These are phyloP conservation scores for Viridothelium virens DNA, from an alignment of 495 filamentous ascomycete genomes.

Conservation along the genomic window DNA sequence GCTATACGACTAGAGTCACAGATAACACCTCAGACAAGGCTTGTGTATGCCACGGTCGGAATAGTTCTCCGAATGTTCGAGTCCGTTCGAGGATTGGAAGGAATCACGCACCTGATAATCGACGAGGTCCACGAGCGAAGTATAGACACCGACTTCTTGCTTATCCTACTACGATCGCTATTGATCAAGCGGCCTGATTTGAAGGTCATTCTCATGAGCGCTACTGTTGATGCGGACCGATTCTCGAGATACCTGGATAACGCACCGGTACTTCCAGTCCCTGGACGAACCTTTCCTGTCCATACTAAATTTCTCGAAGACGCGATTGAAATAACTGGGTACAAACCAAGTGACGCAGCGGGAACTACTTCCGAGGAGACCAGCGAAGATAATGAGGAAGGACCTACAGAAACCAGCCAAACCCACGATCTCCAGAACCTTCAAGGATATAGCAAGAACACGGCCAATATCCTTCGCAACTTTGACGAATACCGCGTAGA, in stretches of 20 bases:
- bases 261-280: slow-evolving; percentile 79
- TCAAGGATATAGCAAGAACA: slow-evolving; percentile 64
- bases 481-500: slow-evolving; percentile 84
- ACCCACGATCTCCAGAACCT: slow-evolving; percentile 39
- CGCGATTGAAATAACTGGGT: slow-evolving; percentile 73
- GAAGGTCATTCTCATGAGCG: slow-evolving; percentile 89
- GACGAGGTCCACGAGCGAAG: slow-evolving; percentile 91
- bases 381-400: slow-evolving; percentile 36
- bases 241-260: slow-evolving; percentile 81
- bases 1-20: slow-evolving; percentile 88
- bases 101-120: slow-evolving; percentile 85
- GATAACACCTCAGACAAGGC: slow-evolving; percentile 64
- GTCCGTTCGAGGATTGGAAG: slow-evolving; percentile 69
- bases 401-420: slow-evolving; percentile 15
- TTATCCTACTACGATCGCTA: slow-evolving; percentile 80
- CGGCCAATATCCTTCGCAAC: slow-evolving; percentile 60
- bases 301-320: slow-evolving; percentile 82
- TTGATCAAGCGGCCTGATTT: slow-evolving; percentile 63
- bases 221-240: slow-evolving; percentile 82
- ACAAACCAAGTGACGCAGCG: slow-evolving; percentile 51
- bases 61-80: slow-evolving; percentile 97
- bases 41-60: slow-evolving; percentile 81
- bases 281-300: slow-evolving; percentile 89
- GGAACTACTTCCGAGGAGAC: slow-evolving; percentile 46
- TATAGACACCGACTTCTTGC: slow-evolving; percentile 91